phyloP scores from a whole-genome alignment of 1,139 yeast genomes.

The Yamadazyma oceani region DNA sequence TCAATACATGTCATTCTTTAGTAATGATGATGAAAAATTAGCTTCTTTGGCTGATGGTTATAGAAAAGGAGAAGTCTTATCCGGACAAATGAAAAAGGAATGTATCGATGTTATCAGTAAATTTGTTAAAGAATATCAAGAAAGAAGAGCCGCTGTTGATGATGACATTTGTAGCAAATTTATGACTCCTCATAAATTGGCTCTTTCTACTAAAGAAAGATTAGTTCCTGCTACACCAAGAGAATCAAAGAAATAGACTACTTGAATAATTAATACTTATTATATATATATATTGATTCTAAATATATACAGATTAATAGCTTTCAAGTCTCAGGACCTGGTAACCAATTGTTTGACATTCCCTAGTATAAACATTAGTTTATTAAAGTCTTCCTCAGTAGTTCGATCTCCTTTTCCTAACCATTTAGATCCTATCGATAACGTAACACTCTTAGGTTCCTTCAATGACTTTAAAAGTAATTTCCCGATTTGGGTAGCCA shows the following conservation, averaged over 20 bases:
- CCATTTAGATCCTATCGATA: constrained; percentile 45
- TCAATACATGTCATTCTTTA: constrained; percentile 88
- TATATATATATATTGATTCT: not conserved
- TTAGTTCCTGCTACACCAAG: constrained; percentile 65
- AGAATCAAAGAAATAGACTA: constrained; percentile 29
- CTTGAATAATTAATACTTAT: no score
- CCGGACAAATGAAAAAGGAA: constrained; percentile 91
- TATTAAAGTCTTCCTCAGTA: constrained; percentile 38
- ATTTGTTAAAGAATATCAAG: constrained; percentile 81
- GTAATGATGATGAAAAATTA: constrained; percentile 82
- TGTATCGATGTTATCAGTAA: constrained; percentile 80
- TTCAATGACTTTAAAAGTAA: constrained; percentile 24
- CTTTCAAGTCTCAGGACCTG: constrained; percentile 1
- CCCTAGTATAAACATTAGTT: constrained; percentile 39
- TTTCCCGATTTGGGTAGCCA: constrained; percentile 47
- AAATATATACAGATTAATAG: not conserved
- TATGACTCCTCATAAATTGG: constrained; percentile 84
- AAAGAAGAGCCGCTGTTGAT: constrained; percentile 64
- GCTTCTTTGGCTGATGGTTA: constrained; percentile 63
- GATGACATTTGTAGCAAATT: constrained; percentile 66
- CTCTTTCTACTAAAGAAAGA: constrained; percentile 72
- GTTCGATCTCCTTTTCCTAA: constrained; percentile 42
- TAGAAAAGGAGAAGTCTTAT: constrained; percentile 76
- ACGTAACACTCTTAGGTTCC: constrained; percentile 34
- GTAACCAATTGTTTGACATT: constrained; percentile 27